Base-by-base conservation (phyloP, 305 asterid genomes). In the Vinca major region DNA sequence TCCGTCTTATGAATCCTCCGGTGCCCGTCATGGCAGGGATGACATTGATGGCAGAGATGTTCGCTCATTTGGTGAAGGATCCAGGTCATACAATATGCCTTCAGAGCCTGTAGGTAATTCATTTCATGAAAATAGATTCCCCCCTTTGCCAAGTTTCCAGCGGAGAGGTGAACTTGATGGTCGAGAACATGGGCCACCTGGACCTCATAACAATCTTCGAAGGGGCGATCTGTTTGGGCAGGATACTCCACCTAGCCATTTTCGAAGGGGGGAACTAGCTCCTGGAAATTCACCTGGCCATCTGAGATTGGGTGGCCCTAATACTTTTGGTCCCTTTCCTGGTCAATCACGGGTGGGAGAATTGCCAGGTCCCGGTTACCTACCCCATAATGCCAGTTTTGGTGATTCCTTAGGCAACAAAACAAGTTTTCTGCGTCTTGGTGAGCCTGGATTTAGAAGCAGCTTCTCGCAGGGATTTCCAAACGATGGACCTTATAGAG, bases 361-460 rank as follows among this genome's bases (percentile, higher is more conserved):
- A 66, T 48, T 76, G 45, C 72, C 81, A 71, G 86, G 79, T 49
- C 75, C 85, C 2, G 83, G 83, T 51, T 83, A 77, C 70, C 77
- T 77, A 47, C 79, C 86, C 63, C 88, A 74, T 65, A 82, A 77
- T 62, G 70, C 67, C 58, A 87, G 85, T 33, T 80, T 78, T 66
- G 71, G 71, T 61, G 95, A 84, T 69, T 53, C 90, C 41, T 72
- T 83, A 65, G 86, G 79, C 53, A 85, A 79, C 72, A 72, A 77
- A 65, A 65, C 83, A 50, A 61, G 79, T 74, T 71, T 76, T 71
- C 89, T 77, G 9, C 97, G 74, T 62, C 76, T 76, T 56, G 88
- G 86, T 70, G 96, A 85, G 70, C 89, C 83, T 72, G 88, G 83
- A 72, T 80, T 78, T 84, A 79, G 89, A 81, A 82, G 86, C 83